Conservation (phyloP, 805 yeast species). For the Wickerhamiella occidentalis region DNA sequence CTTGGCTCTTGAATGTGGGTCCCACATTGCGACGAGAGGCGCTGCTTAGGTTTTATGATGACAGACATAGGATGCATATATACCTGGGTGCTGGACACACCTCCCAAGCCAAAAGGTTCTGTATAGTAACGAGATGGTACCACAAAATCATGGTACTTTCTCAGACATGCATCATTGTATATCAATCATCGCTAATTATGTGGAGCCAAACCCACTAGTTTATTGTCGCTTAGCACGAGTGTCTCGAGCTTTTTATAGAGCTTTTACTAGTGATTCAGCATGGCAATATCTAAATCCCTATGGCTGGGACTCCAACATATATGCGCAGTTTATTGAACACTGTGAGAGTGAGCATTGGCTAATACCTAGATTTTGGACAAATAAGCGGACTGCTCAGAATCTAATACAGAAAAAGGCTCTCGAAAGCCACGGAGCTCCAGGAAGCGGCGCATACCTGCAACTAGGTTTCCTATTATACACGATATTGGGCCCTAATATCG, state of each 20-base stretch:
- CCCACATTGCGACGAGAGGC: neutral
- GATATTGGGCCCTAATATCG: neutral
- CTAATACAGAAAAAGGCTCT: neutral
- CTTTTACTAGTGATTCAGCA: neutral
- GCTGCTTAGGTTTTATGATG: neutral
- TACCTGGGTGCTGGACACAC: neutral
- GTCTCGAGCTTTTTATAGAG: neutral
- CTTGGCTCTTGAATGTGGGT: neutral
- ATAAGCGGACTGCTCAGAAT: neutral
- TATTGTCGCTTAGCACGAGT: neutral
- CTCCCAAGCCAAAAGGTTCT: too few species aligned
- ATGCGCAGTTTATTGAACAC: neutral
- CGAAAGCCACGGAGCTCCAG: neutral
- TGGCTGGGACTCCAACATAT: neutral
- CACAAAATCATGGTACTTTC: neutral
- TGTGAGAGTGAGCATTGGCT: neutral
- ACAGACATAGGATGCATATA: neutral
- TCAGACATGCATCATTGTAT: neutral
- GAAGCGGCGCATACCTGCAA: neutral
- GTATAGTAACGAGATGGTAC: neutral
- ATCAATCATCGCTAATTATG: neutral
- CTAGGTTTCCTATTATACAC: neutral
- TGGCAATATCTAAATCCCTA: conserved; percentile 1
- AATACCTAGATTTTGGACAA: neutral
- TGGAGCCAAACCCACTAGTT: neutral